phyloP scores from a whole-genome alignment of 495 filamentous ascomycete species.

The Penicillium lagena region DNA sequence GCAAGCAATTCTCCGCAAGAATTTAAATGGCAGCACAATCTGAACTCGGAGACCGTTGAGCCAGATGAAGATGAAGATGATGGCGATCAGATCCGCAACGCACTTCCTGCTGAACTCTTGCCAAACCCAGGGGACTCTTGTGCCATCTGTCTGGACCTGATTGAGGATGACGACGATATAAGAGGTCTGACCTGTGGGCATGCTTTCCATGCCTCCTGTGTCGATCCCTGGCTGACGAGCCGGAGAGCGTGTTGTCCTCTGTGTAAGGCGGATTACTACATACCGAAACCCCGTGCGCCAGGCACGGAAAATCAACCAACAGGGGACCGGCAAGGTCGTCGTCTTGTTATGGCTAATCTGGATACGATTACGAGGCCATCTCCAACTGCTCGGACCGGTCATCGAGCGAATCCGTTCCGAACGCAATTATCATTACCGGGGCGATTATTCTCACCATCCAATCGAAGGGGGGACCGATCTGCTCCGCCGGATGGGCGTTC shows the following conservation, averaged over 20 bases:
- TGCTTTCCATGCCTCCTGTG: constrained; percentile 89
- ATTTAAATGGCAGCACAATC: constrained; percentile 12
- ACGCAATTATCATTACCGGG: constrained; percentile 9
- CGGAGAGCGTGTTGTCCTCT: constrained; percentile 92
- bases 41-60: constrained; percentile 3
- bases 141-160: constrained; percentile 89
- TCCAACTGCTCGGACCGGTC: constrained; percentile 9
- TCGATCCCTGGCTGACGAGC: constrained; percentile 94
- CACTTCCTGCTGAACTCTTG: constrained; percentile 75
- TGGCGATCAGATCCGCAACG: constrained; percentile 79
- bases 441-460: constrained; percentile 10
- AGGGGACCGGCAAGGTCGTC: constrained; percentile 13
- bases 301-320: constrained; percentile 6
- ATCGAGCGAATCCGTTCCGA: constrained; percentile 4
- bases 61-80: constrained; percentile 65
- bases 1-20: constrained; percentile 2
- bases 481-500: not conserved
- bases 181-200: constrained; percentile 91
- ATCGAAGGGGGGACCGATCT: not conserved
- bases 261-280: constrained; percentile 95
- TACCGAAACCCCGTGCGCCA: constrained; percentile 66
- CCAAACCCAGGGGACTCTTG: constrained; percentile 89
- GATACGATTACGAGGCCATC: constrained; percentile 14
- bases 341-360: not conserved
- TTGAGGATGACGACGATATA: constrained; percentile 94